Percentiles rank a stretch among this genome's conserved stretches.
Evolutionary conservation across 352 stramenopile species (phyloP).

Genomic region (Pythium periplocum): DNA sequence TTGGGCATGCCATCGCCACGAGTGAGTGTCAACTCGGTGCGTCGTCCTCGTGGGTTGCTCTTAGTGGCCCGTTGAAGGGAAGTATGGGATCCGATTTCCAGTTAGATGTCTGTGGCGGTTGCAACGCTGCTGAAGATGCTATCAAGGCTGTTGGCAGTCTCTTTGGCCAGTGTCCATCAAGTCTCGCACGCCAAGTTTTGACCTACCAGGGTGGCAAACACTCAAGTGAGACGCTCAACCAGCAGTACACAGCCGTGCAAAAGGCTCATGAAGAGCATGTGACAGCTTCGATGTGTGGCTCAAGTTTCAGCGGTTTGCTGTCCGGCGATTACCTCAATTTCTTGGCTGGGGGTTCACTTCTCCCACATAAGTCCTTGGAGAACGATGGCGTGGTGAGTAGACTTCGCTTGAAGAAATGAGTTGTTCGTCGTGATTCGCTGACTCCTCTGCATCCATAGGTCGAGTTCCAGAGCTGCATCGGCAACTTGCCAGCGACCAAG

Average conservation of each 20-base stretch:
- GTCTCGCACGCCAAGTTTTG: conserved; percentile 23
- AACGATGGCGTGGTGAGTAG: conserved; percentile 49
- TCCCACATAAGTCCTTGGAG: conserved; percentile 39
- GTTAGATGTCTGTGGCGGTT: conserved; percentile 28
- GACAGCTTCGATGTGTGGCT: conserved; percentile 34
- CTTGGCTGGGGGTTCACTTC: conserved; percentile 23
- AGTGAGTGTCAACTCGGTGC: conserved; percentile 32
- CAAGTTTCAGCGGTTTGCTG: conserved; percentile 27
- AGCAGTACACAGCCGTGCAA: conserved; percentile 29
- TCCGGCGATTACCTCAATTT: conserved; percentile 31
- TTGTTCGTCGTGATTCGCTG: too few relatives aligned
- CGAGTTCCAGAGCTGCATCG: conserved; percentile 52
- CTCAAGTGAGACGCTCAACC: conserved; percentile 12
- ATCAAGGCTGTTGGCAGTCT: conserved; percentile 23
- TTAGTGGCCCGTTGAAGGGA: conserved; percentile 36
- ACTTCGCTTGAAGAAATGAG: too few relatives aligned
- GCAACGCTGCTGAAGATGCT: conserved; percentile 12
- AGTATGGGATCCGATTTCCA: conserved; percentile 47
- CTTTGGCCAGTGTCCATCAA: conserved; percentile 37
- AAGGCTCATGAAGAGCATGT: conserved; percentile 29
- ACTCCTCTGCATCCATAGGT: conserved; percentile 16
- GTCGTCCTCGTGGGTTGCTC: conserved; percentile 28
- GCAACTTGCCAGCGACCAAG: conserved; percentile 23
- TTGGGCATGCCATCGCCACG: conserved; percentile 37
- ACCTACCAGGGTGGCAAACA: conserved; percentile 35